Evolutionary conservation across 257 asterid genomes (phyloP).

Genomic region (Anisodus tanguticus): DNA sequence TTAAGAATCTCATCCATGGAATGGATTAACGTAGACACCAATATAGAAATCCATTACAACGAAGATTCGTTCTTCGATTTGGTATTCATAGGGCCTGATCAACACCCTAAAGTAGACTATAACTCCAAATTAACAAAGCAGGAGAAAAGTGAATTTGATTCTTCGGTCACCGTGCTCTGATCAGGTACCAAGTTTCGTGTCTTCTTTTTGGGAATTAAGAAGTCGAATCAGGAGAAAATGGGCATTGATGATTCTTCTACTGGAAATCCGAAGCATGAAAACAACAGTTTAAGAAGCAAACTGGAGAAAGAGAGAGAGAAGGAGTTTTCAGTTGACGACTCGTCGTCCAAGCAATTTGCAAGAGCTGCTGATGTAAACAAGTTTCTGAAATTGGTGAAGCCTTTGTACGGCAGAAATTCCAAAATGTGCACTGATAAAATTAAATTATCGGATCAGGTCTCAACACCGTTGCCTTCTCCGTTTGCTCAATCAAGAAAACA

Average conservation of each 20-base stretch:
- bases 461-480: conserved; percentile 49
- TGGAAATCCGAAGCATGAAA: too few species aligned
- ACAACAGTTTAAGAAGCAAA: too few species aligned
- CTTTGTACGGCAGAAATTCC: too few species aligned
- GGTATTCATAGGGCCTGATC: conserved; percentile 53
- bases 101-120: background rate
- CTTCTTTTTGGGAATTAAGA: conserved; percentile 58
- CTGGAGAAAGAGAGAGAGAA: too few species aligned
- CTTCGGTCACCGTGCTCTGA: conserved; percentile 40
- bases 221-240: conserved; percentile 53
- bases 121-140: too few species aligned
- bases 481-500: conserved; percentile 35
- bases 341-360: too few species aligned
- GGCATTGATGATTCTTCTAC: too few species aligned
- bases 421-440: too few species aligned
- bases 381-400: too few species aligned
- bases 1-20: conserved; percentile 20
- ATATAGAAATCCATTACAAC: conserved; percentile 45
- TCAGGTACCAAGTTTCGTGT: conserved; percentile 47
- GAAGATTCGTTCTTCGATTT: conserved; percentile 78
- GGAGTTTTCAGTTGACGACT: too few species aligned
- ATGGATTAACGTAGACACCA: background rate
- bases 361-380: too few species aligned
- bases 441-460: too few species aligned
- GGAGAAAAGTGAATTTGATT: background rate